Conservation (phyloP, 2,329 filamentous ascomycete genomes). For the Paraphaeosphaeria minitans region DNA sequence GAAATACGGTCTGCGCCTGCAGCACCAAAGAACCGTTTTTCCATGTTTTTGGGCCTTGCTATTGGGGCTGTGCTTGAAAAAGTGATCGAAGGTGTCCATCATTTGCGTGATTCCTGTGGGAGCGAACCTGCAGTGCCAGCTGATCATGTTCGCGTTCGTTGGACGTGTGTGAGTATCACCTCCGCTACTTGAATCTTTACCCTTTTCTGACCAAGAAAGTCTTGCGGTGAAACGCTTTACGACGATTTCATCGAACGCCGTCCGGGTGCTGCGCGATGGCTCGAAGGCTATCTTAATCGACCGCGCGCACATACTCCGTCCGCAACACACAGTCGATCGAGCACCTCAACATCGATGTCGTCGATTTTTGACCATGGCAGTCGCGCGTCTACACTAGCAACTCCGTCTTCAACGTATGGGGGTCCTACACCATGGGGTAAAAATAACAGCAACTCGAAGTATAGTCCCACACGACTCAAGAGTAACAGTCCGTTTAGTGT, state of each 20-base stretch:
- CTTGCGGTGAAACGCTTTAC: slow-evolving; percentile 42
- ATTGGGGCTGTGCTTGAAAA: slow-evolving; percentile 29
- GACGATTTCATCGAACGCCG: slow-evolving; percentile 48
- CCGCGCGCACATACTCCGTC: slow-evolving; percentile 32
- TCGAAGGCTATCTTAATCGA: slow-evolving; percentile 47
- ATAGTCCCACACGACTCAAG: slow-evolving; percentile 30
- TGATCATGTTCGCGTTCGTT: slow-evolving; percentile 42
- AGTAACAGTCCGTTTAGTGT: slow-evolving; percentile 34
- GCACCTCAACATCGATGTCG: slow-evolving; percentile 32
- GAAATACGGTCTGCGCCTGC: slow-evolving; percentile 25
- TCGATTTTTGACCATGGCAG: slow-evolving; percentile 35
- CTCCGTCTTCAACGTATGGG: slow-evolving; percentile 36
- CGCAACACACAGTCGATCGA: slow-evolving; percentile 28
- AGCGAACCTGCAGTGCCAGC: slow-evolving; percentile 36
- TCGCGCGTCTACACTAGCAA: slow-evolving; percentile 32
- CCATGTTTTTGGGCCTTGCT: slow-evolving; percentile 29
- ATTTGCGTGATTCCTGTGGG: slow-evolving; percentile 30
- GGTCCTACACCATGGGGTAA: slow-evolving; percentile 27
- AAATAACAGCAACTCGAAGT: slow-evolving; percentile 23
- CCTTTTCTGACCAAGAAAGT: slow-evolving; percentile 20
- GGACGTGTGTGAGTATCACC: slow-evolving; percentile 39
- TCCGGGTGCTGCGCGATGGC: slow-evolving; percentile 45
- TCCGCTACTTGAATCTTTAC: background rate
- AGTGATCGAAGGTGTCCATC: slow-evolving; percentile 24
- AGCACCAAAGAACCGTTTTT: slow-evolving; percentile 15